Percentiles rank a stretch among this genome's conserved stretches.
Conservation (phyloP, 2,329 filamentous ascomycete genomes). For the Paracoccidioides brasiliensis region DNA sequence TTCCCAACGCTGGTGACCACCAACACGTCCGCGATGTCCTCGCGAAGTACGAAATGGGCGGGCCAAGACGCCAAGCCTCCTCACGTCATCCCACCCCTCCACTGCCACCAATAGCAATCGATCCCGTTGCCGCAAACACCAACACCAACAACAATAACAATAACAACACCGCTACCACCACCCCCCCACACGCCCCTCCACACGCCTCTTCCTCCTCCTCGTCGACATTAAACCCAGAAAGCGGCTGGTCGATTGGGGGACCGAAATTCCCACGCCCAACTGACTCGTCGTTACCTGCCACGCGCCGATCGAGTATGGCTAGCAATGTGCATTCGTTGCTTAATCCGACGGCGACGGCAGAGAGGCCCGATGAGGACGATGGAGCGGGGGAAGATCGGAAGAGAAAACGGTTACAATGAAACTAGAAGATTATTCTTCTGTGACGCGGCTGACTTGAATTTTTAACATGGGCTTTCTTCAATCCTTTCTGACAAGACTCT, state of each 20-base stretch:
- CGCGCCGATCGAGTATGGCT: slow-evolving; percentile 56
- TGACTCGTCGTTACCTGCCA: slow-evolving; percentile 42
- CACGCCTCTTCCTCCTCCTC: slow-evolving; percentile 14
- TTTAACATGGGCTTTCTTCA: too few relatives aligned
- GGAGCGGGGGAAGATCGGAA: slow-evolving; percentile 45
- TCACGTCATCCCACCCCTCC: slow-evolving; percentile 40
- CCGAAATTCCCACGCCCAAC: slow-evolving; percentile 25
- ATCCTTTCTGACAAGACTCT: too few relatives aligned
- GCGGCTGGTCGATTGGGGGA: slow-evolving; percentile 43
- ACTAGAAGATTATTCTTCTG: neutral
- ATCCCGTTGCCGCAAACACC: neutral
- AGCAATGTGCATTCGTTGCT: slow-evolving; percentile 55
- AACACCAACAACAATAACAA: neutral
- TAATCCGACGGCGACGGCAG: slow-evolving; percentile 55
- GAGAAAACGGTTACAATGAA: slow-evolving; percentile 43
- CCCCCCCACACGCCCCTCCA: neutral
- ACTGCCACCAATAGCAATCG: slow-evolving; percentile 11
- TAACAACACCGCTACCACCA: slow-evolving; percentile 15
- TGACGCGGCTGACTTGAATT: too few relatives aligned
- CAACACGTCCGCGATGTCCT: slow-evolving; percentile 51
- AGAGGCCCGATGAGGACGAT: slow-evolving; percentile 50
- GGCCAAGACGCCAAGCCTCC: slow-evolving; percentile 34
- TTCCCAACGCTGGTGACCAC: slow-evolving; percentile 35
- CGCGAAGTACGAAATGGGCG: slow-evolving; percentile 52
- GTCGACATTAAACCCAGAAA: slow-evolving; percentile 39